Base-by-base conservation (phyloP, 78 protist genomes). In the Carpediemonas membranifera region DNA sequence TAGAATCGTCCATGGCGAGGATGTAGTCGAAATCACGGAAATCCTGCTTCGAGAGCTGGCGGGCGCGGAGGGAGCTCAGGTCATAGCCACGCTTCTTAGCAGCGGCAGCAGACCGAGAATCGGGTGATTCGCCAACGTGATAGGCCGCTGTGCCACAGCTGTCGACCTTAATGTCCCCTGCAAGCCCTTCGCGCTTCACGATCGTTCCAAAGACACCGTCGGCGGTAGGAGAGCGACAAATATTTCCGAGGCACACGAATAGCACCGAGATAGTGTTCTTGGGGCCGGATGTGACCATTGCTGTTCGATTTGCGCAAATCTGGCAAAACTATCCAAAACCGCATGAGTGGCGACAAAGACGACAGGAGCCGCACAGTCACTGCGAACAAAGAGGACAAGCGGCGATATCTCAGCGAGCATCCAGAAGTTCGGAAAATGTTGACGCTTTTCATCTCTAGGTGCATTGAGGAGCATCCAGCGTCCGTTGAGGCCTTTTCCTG, bases 211-310 rank as follows among this genome's bases (percentile, higher is more conserved):
- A 3, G 9, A 56, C 59, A 7, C 59, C 59, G 18, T 56, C 59
- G 33, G 59, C 59, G 7, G 59, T 56, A 7, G 59, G 59, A 33
- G 59, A 56, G 18, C 59, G 59, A 9, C 59, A 56, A 56, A 56
- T 56, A 9, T 56, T 56, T 3, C 59, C 59, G 33, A 9, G 3
- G 34, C 59, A 56, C 33, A 56, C 59, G 9, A 56, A 56, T 7
- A 56, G 3, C 18, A 56, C 34, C 30, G 55, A 51, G n/a, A n/a
- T n/a, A n/a, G n/a, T n/a, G n/a, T n/a, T n/a, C n/a, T n/a, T n/a
- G n/a, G n/a, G n/a, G n/a, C n/a, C n/a, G n/a, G n/a, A n/a, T n/a
- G n/a, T n/a, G n/a, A n/a, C n/a, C n/a, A n/a, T n/a, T n/a, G n/a
- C n/a, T n/a, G n/a, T n/a, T n/a, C n/a, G n/a, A n/a, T n/a, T n/a